Evolutionary conservation across 768 basidiomycete species (phyloP).

Genomic region (Pleurotus tuber-regium): DNA sequence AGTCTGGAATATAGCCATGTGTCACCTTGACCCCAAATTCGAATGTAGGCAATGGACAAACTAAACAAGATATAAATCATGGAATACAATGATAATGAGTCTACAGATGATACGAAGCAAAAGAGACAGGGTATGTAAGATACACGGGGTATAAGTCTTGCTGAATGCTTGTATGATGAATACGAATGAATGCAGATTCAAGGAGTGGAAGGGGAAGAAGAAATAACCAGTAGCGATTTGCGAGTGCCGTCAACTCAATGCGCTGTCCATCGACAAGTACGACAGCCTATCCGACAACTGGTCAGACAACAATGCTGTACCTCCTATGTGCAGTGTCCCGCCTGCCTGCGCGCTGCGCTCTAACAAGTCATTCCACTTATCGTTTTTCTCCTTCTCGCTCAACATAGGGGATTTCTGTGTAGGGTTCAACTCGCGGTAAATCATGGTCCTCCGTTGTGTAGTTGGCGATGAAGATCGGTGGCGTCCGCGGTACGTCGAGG

Average conservation of each 20-base stretch:
- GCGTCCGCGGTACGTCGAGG: slow-evolving; percentile 12
- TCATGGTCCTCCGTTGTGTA: slow-evolving; percentile 30
- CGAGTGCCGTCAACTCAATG: slow-evolving; percentile 2
- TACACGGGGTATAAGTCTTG: too few species aligned
- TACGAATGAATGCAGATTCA: too few species aligned
- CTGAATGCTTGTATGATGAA: too few species aligned
- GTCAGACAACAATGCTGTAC: slow-evolving; percentile 42
- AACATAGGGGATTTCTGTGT: slow-evolving; percentile 33
- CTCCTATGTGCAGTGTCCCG: slow-evolving; percentile 65
- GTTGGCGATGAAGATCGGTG: slow-evolving; percentile 14
- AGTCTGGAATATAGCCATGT: too few species aligned
- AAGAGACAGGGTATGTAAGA: too few species aligned
- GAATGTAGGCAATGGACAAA: too few species aligned
- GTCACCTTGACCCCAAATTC: too few species aligned
- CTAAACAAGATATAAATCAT: too few species aligned
- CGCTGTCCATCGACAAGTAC: slow-evolving; percentile 1
- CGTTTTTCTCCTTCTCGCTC: slow-evolving; percentile 69
- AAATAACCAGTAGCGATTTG: too few species aligned
- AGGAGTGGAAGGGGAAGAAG: too few species aligned
- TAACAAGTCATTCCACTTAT: slow-evolving; percentile 68
- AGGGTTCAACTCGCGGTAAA: slow-evolving; percentile 47
- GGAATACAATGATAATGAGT: too few species aligned
- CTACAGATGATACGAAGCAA: too few species aligned
- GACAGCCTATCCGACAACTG: slow-evolving; percentile 40
- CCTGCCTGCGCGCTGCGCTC: slow-evolving; percentile 67